Conservation (phyloP, 257 asterid species). For the Nicotiana tomentosiformis region DNA sequence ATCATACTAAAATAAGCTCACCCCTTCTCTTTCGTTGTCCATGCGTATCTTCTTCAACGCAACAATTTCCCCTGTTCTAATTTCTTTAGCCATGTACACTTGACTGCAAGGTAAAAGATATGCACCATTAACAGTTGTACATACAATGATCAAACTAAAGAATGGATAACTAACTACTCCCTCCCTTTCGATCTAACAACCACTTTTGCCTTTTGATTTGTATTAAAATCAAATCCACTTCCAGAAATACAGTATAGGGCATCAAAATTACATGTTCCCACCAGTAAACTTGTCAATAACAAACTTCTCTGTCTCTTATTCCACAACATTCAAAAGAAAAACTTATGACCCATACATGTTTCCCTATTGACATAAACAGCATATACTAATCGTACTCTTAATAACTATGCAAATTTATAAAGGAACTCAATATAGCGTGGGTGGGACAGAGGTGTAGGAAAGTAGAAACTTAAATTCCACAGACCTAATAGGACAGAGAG, state of each 20-base stretch:
- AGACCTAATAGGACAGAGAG: background rate
- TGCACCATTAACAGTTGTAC: conserved; percentile 1
- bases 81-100: conserved; percentile 90
- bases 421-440: background rate
- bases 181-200: background rate
- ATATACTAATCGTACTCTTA: background rate
- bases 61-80: conserved; percentile 77
- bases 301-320: background rate
- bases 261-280: conserved; percentile 1
- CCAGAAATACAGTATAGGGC: background rate
- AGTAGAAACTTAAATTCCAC: background rate
- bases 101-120: conserved; percentile 44
- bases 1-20: conserved; percentile 24
- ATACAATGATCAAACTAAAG: background rate
- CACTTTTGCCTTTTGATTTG: background rate
- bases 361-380: background rate
- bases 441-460: background rate
- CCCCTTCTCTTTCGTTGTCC: conserved; percentile 99
- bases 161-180: background rate
- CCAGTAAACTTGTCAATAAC: background rate
- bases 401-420: background rate
- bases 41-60: conserved; percentile 95
- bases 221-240: background rate
- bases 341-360: background rate
- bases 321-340: background rate